Base-by-base conservation (phyloP, 108 stramenopile genomes). In the Stephanodiscus minutulus region DNA sequence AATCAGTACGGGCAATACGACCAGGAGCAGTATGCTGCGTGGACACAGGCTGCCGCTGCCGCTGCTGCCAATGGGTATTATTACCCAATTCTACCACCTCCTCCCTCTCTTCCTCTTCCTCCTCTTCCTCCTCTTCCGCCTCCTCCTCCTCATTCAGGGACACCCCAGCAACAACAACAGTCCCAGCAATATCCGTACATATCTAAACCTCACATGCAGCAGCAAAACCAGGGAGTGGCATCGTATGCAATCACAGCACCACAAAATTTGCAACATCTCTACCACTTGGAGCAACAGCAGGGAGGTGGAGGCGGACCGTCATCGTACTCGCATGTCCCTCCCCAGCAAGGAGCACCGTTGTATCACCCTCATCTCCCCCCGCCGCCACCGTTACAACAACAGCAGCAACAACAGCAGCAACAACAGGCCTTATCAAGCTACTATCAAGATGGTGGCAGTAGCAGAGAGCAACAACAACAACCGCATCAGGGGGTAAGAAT, bases 21-120 rank as follows among this genome's bases (percentile, higher is more conserved):
- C 22, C 66, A 76, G n/a, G 82, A 82, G 18, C 69, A 74, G 41
- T 73, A 82, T 59, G 57, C 66, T 35, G 76, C 79, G 59, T 81
- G 72, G 73, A 72, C 62, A 15, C 77, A 79, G 48, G 79, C 79
- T 21, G 66, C 54, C 12, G 25, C 54, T 55, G 54, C 54, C 6
- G 54, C 54, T 11, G 57, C 72, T 35, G 55, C 67, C 10, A 77
- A 81, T 66, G 75, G 75, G 0, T 77, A 77, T 58, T 73, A 72
- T 41, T 77, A 66, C 59, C 70, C 75, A 36, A 74, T n/a, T n/a
- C n/a, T 69, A 12, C 80, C 80, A 7, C 48, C 47, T 21, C 79
- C 73, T 15, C 80, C 80, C 8, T 37, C 48, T 35, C 79, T 59
- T 52, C 79, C 72, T 59, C 15, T 47, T 37, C 44, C 60, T 31